A percentile compares a stretch with the other conserved stretches of the same genome.
These are phyloP conservation scores for Penicillium pancosmium DNA, from an alignment of 495 filamentous ascomycete genomes.

Conservation along the genomic window DNA sequence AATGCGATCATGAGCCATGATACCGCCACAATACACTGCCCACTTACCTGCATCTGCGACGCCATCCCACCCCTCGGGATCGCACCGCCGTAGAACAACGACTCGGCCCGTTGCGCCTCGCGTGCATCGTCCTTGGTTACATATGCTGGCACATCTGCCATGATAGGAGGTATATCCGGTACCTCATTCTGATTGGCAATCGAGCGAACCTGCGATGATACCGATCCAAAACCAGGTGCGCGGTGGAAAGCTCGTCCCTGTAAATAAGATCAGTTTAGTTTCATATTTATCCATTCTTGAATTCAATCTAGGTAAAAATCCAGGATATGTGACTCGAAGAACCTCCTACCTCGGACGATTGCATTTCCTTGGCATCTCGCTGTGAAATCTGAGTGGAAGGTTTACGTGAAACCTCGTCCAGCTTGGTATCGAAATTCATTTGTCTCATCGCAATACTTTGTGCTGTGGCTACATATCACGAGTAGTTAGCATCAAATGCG, in stretches of 20 bases:
- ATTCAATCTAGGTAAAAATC: too few relatives aligned
- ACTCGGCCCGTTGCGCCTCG: slow-evolving; percentile 37
- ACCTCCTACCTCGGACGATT: slow-evolving; percentile 32
- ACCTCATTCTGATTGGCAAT: slow-evolving; percentile 43
- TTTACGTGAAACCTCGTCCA: slow-evolving; percentile 36
- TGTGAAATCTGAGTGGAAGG: slow-evolving; percentile 37
- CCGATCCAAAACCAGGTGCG: slow-evolving; percentile 33
- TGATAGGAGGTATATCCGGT: slow-evolving; percentile 26
- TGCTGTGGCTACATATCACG: slow-evolving; percentile 28
- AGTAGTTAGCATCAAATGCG: background rate
- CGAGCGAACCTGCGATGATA: slow-evolving; percentile 36
- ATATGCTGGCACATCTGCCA: slow-evolving; percentile 26
- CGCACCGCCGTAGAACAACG: slow-evolving; percentile 34
- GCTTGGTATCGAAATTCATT: slow-evolving; percentile 43
- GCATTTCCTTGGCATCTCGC: slow-evolving; percentile 37
- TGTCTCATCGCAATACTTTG: slow-evolving; percentile 41
- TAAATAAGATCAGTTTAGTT: background rate
- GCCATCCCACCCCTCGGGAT: slow-evolving; percentile 33
- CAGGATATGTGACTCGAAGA: too few relatives aligned
- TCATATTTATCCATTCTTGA: too few relatives aligned
- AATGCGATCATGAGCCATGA: slow-evolving; percentile 6
- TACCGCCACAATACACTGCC: background rate
- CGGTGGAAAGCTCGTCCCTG: slow-evolving; percentile 42
- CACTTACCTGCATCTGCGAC: slow-evolving; percentile 39
- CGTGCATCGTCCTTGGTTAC: slow-evolving; percentile 41